phyloP scores from a whole-genome alignment of 805 yeast genomes.

The Wickerhamomyces strasburgensis region DNA sequence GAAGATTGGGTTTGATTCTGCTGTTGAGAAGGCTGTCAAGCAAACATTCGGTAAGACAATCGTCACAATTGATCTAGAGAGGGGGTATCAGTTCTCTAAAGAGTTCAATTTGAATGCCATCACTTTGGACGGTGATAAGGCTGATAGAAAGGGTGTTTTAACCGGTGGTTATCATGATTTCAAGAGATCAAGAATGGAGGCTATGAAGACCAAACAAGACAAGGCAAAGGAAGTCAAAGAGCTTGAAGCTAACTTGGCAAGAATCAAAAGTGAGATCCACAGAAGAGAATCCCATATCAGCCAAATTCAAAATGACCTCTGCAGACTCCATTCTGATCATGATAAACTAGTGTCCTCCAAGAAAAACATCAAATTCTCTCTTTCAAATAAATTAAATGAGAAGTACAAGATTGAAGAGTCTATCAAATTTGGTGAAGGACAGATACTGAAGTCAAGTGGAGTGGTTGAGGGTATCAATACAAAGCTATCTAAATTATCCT shows the following conservation, averaged over 20 bases:
- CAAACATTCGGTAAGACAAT: constrained; percentile 81
- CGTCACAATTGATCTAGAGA: constrained; percentile 64
- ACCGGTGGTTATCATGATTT: constrained; percentile 85
- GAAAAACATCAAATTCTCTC: constrained; percentile 39
- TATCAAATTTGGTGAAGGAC: constrained; percentile 19
- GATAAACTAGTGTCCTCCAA: constrained; percentile 39
- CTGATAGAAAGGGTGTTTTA: constrained; percentile 76
- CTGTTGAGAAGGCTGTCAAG: constrained; percentile 59
- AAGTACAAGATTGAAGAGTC: constrained; percentile 42
- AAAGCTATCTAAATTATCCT: constrained; percentile 32
- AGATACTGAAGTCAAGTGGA: constrained; percentile 3
- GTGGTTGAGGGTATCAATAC: constrained; percentile 22
- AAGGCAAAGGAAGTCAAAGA: constrained; percentile 45
- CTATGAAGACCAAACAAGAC: constrained; percentile 50
- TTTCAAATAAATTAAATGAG: constrained; percentile 38
- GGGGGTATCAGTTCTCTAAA: constrained; percentile 64
- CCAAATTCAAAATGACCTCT: constrained; percentile 39
- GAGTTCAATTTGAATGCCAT: constrained; percentile 63
- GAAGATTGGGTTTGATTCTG: constrained; percentile 59
- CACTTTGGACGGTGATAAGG: constrained; percentile 89
- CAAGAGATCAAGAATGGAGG: constrained; percentile 64
- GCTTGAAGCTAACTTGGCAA: constrained; percentile 34
- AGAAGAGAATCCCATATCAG: constrained; percentile 50
- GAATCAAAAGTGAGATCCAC: constrained; percentile 34
- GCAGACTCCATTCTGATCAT: constrained; percentile 29